phyloP scores from a whole-genome alignment of 1,139 yeast species.

The Protomyces pachydermus region DNA sequence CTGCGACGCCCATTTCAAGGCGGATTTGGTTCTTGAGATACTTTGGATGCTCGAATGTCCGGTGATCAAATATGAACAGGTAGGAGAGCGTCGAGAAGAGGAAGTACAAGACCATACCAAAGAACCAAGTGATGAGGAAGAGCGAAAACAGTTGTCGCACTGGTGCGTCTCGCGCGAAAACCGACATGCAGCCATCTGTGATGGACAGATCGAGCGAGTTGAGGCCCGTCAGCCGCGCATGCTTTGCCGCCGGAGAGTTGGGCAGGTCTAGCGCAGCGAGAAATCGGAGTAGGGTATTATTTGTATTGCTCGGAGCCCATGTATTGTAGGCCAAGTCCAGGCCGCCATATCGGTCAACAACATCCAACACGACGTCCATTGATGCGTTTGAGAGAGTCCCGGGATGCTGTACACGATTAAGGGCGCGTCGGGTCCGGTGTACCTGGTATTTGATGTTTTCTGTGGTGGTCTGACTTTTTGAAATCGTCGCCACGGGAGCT shows the following conservation, averaged over 20 bases:
- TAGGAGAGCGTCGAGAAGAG: slow-evolving; percentile 72
- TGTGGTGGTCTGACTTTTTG: background rate
- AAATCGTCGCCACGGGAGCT: background rate
- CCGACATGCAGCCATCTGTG: background rate
- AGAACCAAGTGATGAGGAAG: slow-evolving; percentile 65
- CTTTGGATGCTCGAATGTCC: slow-evolving; percentile 90
- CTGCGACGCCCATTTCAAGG: slow-evolving; percentile 73
- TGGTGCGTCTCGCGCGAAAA: slow-evolving; percentile 54
- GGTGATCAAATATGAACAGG: slow-evolving; percentile 71
- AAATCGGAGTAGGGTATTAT: slow-evolving; percentile 2
- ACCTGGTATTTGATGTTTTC: background rate
- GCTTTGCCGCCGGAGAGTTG: background rate
- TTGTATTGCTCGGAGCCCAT: slow-evolving; percentile 9
- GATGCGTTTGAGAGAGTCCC: background rate
- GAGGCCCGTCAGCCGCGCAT: background rate
- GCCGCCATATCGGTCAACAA: slow-evolving; percentile 13
- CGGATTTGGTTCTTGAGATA: slow-evolving; percentile 87
- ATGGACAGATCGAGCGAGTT: slow-evolving; percentile 3
- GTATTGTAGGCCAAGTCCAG: slow-evolving; percentile 11
- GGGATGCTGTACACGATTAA: too few species aligned
- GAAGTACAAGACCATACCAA: slow-evolving; percentile 79
- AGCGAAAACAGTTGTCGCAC: slow-evolving; percentile 67
- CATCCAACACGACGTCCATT: slow-evolving; percentile 22
- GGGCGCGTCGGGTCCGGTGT: background rate
- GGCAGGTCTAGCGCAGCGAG: slow-evolving; percentile 2